Conservation (phyloP, 768 basidiomycete genomes). For the Boletus fagicola region DNA sequence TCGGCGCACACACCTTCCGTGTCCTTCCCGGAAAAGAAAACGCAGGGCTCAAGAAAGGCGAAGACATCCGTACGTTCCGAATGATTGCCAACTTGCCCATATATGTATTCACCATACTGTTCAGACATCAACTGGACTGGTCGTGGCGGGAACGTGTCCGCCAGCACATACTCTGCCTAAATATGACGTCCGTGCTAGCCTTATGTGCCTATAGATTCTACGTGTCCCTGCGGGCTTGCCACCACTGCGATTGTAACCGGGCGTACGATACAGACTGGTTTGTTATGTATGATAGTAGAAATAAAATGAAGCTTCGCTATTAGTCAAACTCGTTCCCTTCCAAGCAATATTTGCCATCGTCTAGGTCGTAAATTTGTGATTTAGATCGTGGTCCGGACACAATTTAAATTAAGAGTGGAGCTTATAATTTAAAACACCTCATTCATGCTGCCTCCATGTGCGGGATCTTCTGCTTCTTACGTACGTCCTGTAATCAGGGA, state of each 20-base stretch:
- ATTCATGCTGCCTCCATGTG: constrained; percentile 48
- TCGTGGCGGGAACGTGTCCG: constrained; percentile 92
- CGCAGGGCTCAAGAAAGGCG: constrained; percentile 67
- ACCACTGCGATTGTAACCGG: constrained; percentile 13
- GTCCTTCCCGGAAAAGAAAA: constrained; percentile 93
- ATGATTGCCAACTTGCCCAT: background rate
- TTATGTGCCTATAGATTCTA: constrained; percentile 20
- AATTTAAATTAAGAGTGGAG: background rate
- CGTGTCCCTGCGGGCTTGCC: background rate
- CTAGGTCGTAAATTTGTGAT: background rate
- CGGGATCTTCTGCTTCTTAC: constrained; percentile 60
- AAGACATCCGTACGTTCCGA: constrained; percentile 79
- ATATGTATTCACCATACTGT: constrained; percentile 1
- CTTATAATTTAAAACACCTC: background rate
- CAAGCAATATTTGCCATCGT: background rate
- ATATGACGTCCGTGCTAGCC: background rate
- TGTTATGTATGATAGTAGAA: constrained; percentile 13
- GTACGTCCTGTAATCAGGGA: constrained; percentile 12
- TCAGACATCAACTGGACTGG: constrained; percentile 99
- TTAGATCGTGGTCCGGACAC: background rate
- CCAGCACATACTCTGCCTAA: constrained; percentile 77
- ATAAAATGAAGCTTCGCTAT: constrained; percentile 7
- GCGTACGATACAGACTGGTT: constrained; percentile 17
- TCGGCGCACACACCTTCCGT: constrained; percentile 97
- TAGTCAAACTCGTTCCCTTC: background rate